Conservation (phyloP, 805 yeast species). For the Starmerella roubikii region DNA sequence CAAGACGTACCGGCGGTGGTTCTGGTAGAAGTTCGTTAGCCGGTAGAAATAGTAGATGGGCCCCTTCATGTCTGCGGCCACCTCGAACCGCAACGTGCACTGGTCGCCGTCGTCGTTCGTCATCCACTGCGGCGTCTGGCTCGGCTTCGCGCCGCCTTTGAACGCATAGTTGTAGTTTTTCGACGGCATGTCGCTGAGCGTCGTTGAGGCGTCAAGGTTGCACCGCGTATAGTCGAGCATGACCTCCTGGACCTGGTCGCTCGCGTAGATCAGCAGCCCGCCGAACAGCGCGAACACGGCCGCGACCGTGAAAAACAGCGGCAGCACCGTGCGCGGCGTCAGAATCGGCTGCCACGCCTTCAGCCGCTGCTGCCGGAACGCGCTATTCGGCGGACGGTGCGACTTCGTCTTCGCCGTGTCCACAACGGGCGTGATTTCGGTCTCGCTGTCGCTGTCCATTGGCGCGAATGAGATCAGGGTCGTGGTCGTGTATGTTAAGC, state of each 20-base stretch:
- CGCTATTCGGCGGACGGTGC: constrained; percentile 33
- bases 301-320: constrained; percentile 60
- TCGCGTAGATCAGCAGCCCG: constrained; percentile 64
- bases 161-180: constrained; percentile 51
- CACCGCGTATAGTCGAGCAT: constrained; percentile 68
- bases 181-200: constrained; percentile 41
- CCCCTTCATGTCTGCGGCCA: constrained; percentile 56
- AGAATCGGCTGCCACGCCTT: constrained; percentile 77
- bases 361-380: constrained; percentile 41
- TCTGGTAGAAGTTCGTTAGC: constrained; percentile 82
- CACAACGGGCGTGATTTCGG: constrained; percentile 20
- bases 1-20: constrained; percentile 85
- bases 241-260: constrained; percentile 64
- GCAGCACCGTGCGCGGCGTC: constrained; percentile 82
- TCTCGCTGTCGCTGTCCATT: constrained; percentile 28
- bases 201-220: constrained; percentile 33
- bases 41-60: constrained; percentile 72
- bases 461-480: too few species aligned
- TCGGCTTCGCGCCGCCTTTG: constrained; percentile 29
- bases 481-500: too few species aligned
- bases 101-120: constrained; percentile 31
- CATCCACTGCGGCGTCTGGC: constrained; percentile 52
- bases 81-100: constrained; percentile 58
- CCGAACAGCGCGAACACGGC: constrained; percentile 84
- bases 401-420: constrained; percentile 28